Percentiles rank a stretch among this genome's conserved stretches.
Evolutionary conservation across 768 basidiomycete genomes (phyloP).

Genomic region (Termitomyces sp.): DNA sequence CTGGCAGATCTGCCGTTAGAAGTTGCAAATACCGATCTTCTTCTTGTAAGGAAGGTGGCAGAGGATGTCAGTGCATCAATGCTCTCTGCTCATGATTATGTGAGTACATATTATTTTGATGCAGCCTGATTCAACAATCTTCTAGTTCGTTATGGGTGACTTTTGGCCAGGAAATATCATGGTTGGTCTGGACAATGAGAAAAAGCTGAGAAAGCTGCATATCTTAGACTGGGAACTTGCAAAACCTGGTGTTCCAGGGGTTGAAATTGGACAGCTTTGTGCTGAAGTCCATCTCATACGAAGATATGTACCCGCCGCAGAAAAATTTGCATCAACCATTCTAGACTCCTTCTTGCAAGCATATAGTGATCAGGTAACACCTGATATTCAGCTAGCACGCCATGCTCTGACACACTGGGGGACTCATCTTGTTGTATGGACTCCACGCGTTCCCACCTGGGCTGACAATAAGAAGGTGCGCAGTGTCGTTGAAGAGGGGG

Average conservation of each 20-base stretch:
- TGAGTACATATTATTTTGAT: conserved; percentile 2
- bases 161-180: conserved; percentile 74
- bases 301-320: conserved; percentile 40
- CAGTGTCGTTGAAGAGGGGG: conserved; percentile 47
- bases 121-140: background rate
- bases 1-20: conserved; percentile 34
- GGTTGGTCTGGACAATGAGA: conserved; percentile 31
- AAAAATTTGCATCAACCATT: conserved; percentile 30
- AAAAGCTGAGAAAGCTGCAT: conserved; percentile 35
- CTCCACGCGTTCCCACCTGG: conserved; percentile 46
- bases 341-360: conserved; percentile 40
- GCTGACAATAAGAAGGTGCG: conserved; percentile 39
- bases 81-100: conserved; percentile 20
- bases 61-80: conserved; percentile 27
- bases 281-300: conserved; percentile 54
- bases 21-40: conserved; percentile 29
- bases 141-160: conserved; percentile 60
- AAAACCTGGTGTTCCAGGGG: conserved; percentile 51
- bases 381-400: conserved; percentile 27
- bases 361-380: conserved; percentile 31
- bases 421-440: conserved; percentile 49
- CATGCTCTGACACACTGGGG: conserved; percentile 47
- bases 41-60: conserved; percentile 27
- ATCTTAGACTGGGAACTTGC: conserved; percentile 67
- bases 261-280: conserved; percentile 63